phyloP scores from a whole-genome alignment of 2,329 filamentous ascomycete genomes.

The Chrysoporthe puriensis region DNA sequence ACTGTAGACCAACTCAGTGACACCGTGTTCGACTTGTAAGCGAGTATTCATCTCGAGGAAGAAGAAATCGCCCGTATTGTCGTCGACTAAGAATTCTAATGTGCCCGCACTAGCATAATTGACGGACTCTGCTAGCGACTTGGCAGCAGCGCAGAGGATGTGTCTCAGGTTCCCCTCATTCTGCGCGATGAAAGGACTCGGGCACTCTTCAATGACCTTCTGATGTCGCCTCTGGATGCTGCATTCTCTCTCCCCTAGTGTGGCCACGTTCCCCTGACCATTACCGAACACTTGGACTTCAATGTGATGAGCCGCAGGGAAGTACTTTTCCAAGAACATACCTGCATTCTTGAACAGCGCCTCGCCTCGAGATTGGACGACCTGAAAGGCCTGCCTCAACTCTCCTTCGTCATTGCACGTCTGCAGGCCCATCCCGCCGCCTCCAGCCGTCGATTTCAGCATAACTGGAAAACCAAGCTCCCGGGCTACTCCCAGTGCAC shows the following conservation, averaged over 20 bases:
- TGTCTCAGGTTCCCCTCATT: too few species aligned
- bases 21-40: slow-evolving; percentile 77
- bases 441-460: slow-evolving; percentile 61
- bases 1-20: slow-evolving; percentile 77
- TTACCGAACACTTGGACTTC: slow-evolving; percentile 73
- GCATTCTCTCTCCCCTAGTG: slow-evolving; percentile 68
- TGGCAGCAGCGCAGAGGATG: background rate
- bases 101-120: slow-evolving; percentile 44
- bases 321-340: slow-evolving; percentile 67
- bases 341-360: slow-evolving; percentile 64
- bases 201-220: slow-evolving; percentile 73
- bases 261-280: too few species aligned
- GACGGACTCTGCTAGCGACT: slow-evolving; percentile 49
- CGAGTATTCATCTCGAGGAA: slow-evolving; percentile 61
- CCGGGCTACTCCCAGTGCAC: slow-evolving; percentile 54
- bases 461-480: slow-evolving; percentile 46
- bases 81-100: slow-evolving; percentile 65
- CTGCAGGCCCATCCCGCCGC: slow-evolving; percentile 68
- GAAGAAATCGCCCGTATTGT: slow-evolving; percentile 62
- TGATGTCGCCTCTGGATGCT: slow-evolving; percentile 70
- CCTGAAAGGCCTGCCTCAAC: slow-evolving; percentile 54
- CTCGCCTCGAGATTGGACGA: slow-evolving; percentile 59
- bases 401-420: slow-evolving; percentile 55
- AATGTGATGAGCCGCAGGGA: slow-evolving; percentile 64
- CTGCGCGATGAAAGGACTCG: slow-evolving; percentile 34